Percentiles rank a stretch among this genome's conserved stretches.
phyloP scores from a whole-genome alignment of 805 yeast species.

The Wilhelminamyces savonicus region DNA sequence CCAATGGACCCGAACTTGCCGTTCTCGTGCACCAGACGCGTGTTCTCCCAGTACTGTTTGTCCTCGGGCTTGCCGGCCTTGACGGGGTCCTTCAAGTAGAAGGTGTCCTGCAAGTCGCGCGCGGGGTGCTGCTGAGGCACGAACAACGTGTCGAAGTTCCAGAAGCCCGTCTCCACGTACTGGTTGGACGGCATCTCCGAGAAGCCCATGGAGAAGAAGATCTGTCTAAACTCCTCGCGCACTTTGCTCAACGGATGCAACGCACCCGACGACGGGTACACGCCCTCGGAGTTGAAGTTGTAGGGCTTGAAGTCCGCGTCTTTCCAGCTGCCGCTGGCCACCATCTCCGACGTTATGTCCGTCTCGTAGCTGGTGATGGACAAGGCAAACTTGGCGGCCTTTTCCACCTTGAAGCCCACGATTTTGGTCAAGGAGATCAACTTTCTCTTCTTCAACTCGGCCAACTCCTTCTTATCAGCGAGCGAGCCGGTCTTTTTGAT shows the following conservation, averaged over 20 bases:
- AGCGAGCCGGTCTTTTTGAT: constrained; percentile 53
- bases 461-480: constrained; percentile 56
- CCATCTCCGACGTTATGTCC: constrained; percentile 92
- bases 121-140: constrained; percentile 99
- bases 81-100: constrained; percentile 90
- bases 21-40: constrained; percentile 77
- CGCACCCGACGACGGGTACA: constrained; percentile 81
- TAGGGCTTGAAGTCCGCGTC: constrained; percentile 84
- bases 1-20: constrained; percentile 95
- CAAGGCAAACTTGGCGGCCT: constrained; percentile 80
- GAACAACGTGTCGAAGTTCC: constrained; percentile 95
- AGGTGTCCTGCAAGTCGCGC: constrained; percentile 97
- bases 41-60: constrained; percentile 66
- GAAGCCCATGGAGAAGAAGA: constrained; percentile 97
- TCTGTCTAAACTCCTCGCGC: constrained; percentile 95
- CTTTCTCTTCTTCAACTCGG: constrained; percentile 92
- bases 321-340: constrained; percentile 76
- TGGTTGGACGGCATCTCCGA: constrained; percentile 99
- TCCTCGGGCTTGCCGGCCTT: constrained; percentile 81
- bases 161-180: constrained; percentile 96
- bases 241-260: constrained; percentile 95
- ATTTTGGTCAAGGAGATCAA: constrained; percentile 64
- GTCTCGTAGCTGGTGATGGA: constrained; percentile 81
- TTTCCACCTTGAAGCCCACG: constrained; percentile 66
- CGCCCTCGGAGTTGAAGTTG: constrained; percentile 94